Percentiles rank a stretch among this genome's conserved stretches.
Evolutionary conservation across 2,329 filamentous ascomycete species (phyloP).

Genomic region (Alternaria longipes): DNA sequence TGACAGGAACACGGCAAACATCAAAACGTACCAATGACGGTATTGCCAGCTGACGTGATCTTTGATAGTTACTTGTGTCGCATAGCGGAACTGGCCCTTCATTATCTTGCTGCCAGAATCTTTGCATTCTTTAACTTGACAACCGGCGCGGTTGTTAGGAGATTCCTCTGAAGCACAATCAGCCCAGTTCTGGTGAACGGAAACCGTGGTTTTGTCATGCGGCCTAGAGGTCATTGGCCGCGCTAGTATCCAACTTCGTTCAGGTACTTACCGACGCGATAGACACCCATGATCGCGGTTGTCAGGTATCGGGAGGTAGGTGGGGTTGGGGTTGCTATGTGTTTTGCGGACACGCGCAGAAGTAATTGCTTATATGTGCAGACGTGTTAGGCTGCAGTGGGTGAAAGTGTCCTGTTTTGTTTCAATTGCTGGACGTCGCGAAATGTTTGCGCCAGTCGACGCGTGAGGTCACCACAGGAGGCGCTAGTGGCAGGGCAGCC

Average conservation of each 20-base stretch:
- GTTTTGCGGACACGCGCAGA: slow-evolving; percentile 3
- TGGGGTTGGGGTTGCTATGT: not conserved
- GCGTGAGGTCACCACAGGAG: slow-evolving; percentile 21
- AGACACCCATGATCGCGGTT: slow-evolving; percentile 35
- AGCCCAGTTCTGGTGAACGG: not conserved
- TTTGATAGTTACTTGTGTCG: slow-evolving; percentile 72
- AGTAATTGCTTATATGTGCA: slow-evolving; percentile 9
- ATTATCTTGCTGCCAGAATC: slow-evolving; percentile 72
- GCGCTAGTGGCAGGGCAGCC: slow-evolving; percentile 21
- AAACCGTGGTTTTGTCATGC: not conserved
- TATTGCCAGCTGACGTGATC: slow-evolving; percentile 74
- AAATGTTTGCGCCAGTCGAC: slow-evolving; percentile 18
- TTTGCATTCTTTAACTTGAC: slow-evolving; percentile 77
- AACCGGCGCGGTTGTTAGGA: slow-evolving; percentile 73
- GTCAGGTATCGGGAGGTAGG: slow-evolving; percentile 1
- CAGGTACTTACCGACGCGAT: slow-evolving; percentile 36
- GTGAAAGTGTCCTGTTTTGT: not conserved
- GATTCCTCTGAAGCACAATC: slow-evolving; percentile 28
- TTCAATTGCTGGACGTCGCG: slow-evolving; percentile 13
- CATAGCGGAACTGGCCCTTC: slow-evolving; percentile 77
- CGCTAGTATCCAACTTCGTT: not conserved
- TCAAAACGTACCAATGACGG: slow-evolving; percentile 79
- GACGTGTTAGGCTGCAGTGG: not conserved
- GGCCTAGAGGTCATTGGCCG: not conserved
- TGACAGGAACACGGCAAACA: not conserved